Conservation (phyloP, 192 early-diverging fungal genomes). For the Podila clonocystis region DNA sequence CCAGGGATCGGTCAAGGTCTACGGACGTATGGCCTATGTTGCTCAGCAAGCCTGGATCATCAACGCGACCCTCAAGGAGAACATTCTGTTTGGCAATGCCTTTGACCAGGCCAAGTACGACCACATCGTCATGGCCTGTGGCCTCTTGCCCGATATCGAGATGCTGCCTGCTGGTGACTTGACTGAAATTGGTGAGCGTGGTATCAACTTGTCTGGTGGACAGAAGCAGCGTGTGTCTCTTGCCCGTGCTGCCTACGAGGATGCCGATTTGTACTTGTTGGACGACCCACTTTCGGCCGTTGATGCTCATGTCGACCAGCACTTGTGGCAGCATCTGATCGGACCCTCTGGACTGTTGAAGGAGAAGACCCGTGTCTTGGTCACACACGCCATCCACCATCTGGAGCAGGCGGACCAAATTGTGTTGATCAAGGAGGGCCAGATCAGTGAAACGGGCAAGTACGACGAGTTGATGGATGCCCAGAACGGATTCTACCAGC, state of each 20-base stretch:
- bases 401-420: conserved; percentile 71
- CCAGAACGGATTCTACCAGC: conserved; percentile 62
- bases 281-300: conserved; percentile 68
- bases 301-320: conserved; percentile 63
- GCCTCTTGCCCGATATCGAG: conserved; percentile 81
- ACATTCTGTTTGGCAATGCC: conserved; percentile 86
- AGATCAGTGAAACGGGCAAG: conserved; percentile 71
- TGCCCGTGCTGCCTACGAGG: conserved; percentile 84
- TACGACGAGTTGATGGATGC: conserved; percentile 71
- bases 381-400: conserved; percentile 83
- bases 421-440: conserved; percentile 76
- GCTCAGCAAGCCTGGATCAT: conserved; percentile 86
- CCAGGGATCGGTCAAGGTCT: conserved; percentile 66
- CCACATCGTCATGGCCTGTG: conserved; percentile 75
- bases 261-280: conserved; percentile 67
- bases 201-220: conserved; percentile 91
- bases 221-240: conserved; percentile 78
- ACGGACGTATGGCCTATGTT: conserved; percentile 72
- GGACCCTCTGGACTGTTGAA: conserved; percentile 83
- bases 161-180: conserved; percentile 85
- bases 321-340: conserved; percentile 85
- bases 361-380: conserved; percentile 80
- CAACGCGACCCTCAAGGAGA: conserved; percentile 90
- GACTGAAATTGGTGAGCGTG: conserved; percentile 92
- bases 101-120: conserved; percentile 80